Percentiles rank a stretch among this genome's conserved stretches.
Evolutionary conservation across 352 stramenopile genomes (phyloP).

Genomic region (Pythium diclinum): DNA sequence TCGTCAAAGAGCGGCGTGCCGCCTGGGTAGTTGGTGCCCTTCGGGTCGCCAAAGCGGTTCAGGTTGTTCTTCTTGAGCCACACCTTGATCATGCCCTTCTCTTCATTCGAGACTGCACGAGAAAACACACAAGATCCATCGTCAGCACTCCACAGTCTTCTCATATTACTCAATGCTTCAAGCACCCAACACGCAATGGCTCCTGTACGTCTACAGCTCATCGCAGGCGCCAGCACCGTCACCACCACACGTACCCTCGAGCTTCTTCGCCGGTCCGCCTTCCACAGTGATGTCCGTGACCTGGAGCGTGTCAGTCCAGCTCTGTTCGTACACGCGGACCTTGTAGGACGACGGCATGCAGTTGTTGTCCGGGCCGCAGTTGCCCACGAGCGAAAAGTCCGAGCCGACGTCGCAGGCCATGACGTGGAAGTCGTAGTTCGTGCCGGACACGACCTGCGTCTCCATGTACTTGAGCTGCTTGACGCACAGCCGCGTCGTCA

Average conservation of each 20-base stretch:
- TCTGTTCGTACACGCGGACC: slow-evolving; percentile 56
- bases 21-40: slow-evolving; percentile 57
- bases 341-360: slow-evolving; percentile 37
- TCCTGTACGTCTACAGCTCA: slow-evolving; percentile 15
- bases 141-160: slow-evolving; percentile 5
- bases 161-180: background rate
- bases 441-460: slow-evolving; percentile 70
- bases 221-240: slow-evolving; percentile 5
- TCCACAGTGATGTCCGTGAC: slow-evolving; percentile 46
- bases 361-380: slow-evolving; percentile 31
- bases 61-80: slow-evolving; percentile 57
- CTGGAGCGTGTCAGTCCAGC: slow-evolving; percentile 58
- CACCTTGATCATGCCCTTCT: slow-evolving; percentile 48
- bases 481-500: slow-evolving; percentile 38
- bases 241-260: slow-evolving; percentile 22
- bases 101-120: slow-evolving; percentile 34
- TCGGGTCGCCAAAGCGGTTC: slow-evolving; percentile 62
- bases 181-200: slow-evolving; percentile 7
- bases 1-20: slow-evolving; percentile 83
- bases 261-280: slow-evolving; percentile 1
- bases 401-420: slow-evolving; percentile 44
- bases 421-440: slow-evolving; percentile 74
- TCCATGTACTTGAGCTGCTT: slow-evolving; percentile 37
- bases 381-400: slow-evolving; percentile 33
- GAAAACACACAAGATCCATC: background rate